Evolutionary conservation across 768 basidiomycete genomes (phyloP), one percentile per base, ranked within the genome.

Genomic region (Pleurotus sapidus): DNA sequence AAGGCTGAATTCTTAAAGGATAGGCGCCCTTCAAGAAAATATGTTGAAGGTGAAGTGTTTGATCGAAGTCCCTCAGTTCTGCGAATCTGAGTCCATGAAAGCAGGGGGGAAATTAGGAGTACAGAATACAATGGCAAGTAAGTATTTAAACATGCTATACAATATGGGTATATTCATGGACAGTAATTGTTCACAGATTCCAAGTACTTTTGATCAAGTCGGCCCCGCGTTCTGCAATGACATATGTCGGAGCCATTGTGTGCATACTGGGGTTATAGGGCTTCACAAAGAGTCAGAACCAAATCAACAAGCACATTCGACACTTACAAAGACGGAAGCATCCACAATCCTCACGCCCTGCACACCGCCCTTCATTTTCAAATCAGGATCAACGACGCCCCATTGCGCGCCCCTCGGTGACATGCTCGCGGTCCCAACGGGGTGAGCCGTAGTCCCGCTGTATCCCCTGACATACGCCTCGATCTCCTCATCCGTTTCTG

Each of bases 301-400:
- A 45, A 6, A 45, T n/a, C 0, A 12, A 14, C 0, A 3, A 43
- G 42, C 42, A 20, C 34, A 38, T 49, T 4, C 24, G 15, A 3
- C 25, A 34, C 73, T 60, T 39, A 72, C 74, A 48, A 75, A 61
- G n/a, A 74, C 66, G 12, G 72, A 74, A 2, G 74, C 72, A 63
- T 78, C 74, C 8, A 76, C 69, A 11, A 78, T 61, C 6, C 76
- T 60, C 47, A 78, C 54, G 5, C 72, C 75, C 2, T 42, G 47
- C 0, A 68, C 64, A 34, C 30, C 30, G 12, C 20, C 53, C 57
- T 75, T 75, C 8, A 77, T 65, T 3, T 47, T 58, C 3, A 77
- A 57, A 55, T 73, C 63, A 2, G 74, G 68, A 64, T 73, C 65
- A 1, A 75, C 69, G 4, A 75, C 75, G 4, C 73, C 74, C 45